These are phyloP conservation scores for Oemleria cerasiformis DNA, from an alignment of 306 rosid species.

Conservation along the genomic window DNA sequence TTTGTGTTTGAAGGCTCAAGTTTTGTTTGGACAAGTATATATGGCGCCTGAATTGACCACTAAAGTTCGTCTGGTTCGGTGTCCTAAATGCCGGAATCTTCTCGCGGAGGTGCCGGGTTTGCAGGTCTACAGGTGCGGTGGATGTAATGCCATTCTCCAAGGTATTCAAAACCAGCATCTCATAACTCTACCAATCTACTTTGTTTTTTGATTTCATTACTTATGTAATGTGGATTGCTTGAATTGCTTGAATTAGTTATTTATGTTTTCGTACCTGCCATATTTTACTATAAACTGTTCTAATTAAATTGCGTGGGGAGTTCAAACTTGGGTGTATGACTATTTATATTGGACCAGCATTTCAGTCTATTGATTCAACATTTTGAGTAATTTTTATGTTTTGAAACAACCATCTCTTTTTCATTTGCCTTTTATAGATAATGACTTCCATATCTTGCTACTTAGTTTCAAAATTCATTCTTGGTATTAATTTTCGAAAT, in stretches of 20 bases:
- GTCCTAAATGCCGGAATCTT: constrained; percentile 68
- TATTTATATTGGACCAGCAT: background rate
- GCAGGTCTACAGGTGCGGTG: constrained; percentile 77
- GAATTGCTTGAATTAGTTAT: no score
- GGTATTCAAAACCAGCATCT: constrained; percentile 38
- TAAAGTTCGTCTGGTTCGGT: constrained; percentile 60
- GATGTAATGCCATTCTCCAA: constrained; percentile 66
- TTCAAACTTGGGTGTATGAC: background rate
- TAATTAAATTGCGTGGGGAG: background rate
- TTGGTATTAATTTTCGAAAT: constrained; percentile 11
- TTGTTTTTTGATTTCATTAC: background rate
- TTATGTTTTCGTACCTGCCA: no score
- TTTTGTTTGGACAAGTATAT: constrained; percentile 19
- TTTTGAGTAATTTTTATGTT: background rate
- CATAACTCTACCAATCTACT: background rate
- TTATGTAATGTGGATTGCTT: no score
- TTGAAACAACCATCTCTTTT: background rate
- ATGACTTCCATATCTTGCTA: background rate
- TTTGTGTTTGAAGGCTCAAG: constrained; percentile 14
- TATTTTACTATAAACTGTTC: background rate
- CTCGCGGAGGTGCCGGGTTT: constrained; percentile 59
- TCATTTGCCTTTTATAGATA: background rate
- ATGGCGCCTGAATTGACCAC: constrained; percentile 52
- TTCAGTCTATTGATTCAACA: background rate
- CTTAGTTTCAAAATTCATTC: background rate